Evolutionary conservation across 176 grass and related monocot species (phyloP).

Genomic region (Oryza glaberrima): DNA sequence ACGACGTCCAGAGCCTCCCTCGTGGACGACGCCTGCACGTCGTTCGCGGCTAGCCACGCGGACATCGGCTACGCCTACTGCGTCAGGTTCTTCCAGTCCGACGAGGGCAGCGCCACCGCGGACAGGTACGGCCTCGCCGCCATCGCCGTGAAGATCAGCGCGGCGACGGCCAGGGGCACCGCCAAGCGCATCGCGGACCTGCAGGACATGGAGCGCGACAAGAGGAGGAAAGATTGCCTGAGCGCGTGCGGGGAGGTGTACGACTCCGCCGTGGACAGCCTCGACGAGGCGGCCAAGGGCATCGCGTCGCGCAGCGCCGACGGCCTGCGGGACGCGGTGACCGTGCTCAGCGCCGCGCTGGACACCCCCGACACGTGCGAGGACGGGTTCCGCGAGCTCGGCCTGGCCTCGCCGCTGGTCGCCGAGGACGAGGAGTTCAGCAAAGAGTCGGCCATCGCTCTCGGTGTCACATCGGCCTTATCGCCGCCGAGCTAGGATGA

Average conservation of each 20-base stretch:
- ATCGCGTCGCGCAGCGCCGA: conserved; percentile 11
- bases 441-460: conserved; percentile 44
- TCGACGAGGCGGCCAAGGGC: conserved; percentile 31
- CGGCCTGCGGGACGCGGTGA: not conserved
- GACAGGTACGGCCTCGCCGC: conserved; percentile 58
- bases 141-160: conserved; percentile 42
- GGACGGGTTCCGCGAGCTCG: conserved; percentile 39
- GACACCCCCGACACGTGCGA: conserved; percentile 53
- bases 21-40: conserved; percentile 61
- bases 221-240: conserved; percentile 20
- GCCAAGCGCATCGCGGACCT: conserved; percentile 40
- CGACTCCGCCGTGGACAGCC: conserved; percentile 38
- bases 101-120: conserved; percentile 18
- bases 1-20: conserved; percentile 22
- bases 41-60: conserved; percentile 16
- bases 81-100: conserved; percentile 52
- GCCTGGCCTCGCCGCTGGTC: conserved; percentile 26
- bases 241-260: conserved; percentile 49
- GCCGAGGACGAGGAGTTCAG: conserved; percentile 43
- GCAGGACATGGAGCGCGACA: conserved; percentile 36
- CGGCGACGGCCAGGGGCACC: conserved; percentile 1
- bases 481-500: not conserved
- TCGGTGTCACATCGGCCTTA: conserved; percentile 37
- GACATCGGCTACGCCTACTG: conserved; percentile 55
- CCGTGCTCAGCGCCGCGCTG: conserved; percentile 36